Conservation (phyloP, 768 basidiomycete genomes). For the Suillus cothurnatus region DNA sequence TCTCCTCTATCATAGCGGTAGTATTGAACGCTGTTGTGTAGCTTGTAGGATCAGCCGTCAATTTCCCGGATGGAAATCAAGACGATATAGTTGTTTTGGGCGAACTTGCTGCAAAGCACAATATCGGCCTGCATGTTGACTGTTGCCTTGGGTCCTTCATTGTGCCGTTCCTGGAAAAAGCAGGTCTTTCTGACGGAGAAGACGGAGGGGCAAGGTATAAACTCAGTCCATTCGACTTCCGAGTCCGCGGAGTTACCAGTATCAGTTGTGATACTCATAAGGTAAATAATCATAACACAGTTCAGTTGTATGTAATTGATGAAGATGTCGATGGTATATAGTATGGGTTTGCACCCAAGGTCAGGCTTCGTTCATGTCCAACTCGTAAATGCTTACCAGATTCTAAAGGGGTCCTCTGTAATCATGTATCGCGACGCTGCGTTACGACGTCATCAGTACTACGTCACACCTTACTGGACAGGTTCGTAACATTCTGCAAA, state of each 20-base stretch:
- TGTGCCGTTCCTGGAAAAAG: conserved; percentile 85
- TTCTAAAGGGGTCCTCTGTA: conserved; percentile 78
- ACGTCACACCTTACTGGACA: conserved; percentile 78
- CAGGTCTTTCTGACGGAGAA: conserved; percentile 66
- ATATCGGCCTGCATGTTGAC: conserved; percentile 90
- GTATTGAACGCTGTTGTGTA: conserved; percentile 27
- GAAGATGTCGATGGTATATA: conserved; percentile 27
- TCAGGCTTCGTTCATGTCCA: conserved; percentile 25
- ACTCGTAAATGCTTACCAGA: conserved; percentile 3
- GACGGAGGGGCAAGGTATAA: conserved; percentile 49
- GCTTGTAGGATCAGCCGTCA: conserved; percentile 85
- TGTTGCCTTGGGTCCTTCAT: conserved; percentile 95
- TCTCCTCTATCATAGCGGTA: background rate
- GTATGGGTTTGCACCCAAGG: conserved; percentile 96
- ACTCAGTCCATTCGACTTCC: conserved; percentile 83
- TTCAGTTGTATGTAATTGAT: background rate
- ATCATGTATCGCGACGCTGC: conserved; percentile 89
- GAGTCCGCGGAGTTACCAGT: conserved; percentile 87
- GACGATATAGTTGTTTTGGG: conserved; percentile 85
- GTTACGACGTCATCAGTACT: conserved; percentile 83
- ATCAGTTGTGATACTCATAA: conserved; percentile 98
- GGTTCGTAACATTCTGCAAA: conserved; percentile 41
- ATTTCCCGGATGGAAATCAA: conserved; percentile 85
- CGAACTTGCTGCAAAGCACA: conserved; percentile 68
- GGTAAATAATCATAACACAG: conserved; percentile 38